A percentile compares a stretch with the other conserved stretches of the same genome.
Evolutionary conservation across 352 stramenopile genomes (phyloP).

Genomic region (Phytophthora palmivora): DNA sequence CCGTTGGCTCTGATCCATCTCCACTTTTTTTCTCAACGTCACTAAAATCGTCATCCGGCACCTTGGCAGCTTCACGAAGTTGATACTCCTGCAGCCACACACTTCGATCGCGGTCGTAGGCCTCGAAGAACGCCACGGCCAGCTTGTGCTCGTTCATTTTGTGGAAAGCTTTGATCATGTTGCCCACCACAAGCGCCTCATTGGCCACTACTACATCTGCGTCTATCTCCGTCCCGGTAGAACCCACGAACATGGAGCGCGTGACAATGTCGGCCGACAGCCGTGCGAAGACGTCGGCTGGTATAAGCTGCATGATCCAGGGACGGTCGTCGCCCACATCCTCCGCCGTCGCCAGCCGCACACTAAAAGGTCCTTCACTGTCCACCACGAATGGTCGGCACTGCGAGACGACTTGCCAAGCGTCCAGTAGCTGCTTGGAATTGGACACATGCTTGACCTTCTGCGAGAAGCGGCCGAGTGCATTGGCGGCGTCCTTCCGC

Average conservation of each 20-base stretch:
- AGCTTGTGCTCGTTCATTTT: slow-evolving; percentile 34
- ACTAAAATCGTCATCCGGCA: background rate
- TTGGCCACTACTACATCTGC: slow-evolving; percentile 40
- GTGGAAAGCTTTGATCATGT: slow-evolving; percentile 35
- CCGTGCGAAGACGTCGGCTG: slow-evolving; percentile 39
- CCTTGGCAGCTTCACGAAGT: slow-evolving; percentile 24
- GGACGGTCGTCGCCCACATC: background rate
- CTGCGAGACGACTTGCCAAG: slow-evolving; percentile 39
- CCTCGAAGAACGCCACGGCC: slow-evolving; percentile 41
- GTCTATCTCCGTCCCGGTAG: slow-evolving; percentile 1
- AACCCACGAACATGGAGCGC: slow-evolving; percentile 38
- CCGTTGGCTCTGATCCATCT: background rate
- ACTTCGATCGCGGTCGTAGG: slow-evolving; percentile 40
- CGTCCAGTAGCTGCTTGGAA: slow-evolving; percentile 27
- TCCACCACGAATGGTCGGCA: slow-evolving; percentile 41
- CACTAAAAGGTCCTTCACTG: slow-evolving; percentile 3
- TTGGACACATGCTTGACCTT: slow-evolving; percentile 19
- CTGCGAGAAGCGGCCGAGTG: slow-evolving; percentile 36
- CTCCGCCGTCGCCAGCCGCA: slow-evolving; percentile 14
- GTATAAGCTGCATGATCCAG: slow-evolving; percentile 47
- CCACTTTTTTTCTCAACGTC: background rate
- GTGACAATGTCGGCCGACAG: slow-evolving; percentile 25
- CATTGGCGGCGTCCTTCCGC: slow-evolving; percentile 12
- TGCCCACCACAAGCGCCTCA: slow-evolving; percentile 34
- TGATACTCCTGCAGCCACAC: slow-evolving; percentile 42